Base-by-base conservation (phyloP, 1,284 basidiomycete species). In the Apiotrichum montevideense region DNA sequence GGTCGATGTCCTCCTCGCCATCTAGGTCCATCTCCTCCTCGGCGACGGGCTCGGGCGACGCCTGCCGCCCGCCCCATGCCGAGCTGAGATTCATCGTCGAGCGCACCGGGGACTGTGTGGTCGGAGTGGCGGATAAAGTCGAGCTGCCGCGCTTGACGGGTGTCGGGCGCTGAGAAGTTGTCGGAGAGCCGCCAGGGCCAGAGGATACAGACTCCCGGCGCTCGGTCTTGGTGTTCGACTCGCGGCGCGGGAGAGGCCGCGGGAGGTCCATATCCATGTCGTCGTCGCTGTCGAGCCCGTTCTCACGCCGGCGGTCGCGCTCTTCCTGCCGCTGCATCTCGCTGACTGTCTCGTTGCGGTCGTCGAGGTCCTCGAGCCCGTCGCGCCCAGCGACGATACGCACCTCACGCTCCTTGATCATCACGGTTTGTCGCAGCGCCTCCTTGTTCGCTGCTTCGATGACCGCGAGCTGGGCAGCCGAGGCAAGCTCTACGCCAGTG, bases 331-430 rank as follows among this genome's bases (percentile, higher is more conserved):
- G 41, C 34, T 42, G 39, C n/a, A 49, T 37, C 54, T 51, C 48
- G 3, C 50, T 46, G 41, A 46, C 35, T 43, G 35, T 65, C 61
- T 39, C 63, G 45, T 42, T 55, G 45, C 10, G 43, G 47, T 68
- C 66, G 34, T 66, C 69, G 13, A 63, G 62, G 32, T 61, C 58
- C 54, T 74, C 73, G 35, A 72, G 64, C 2, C 73, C 73, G 57
- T 75, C 73, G 44, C 71, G 57, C 10, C 70, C 72, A 5, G 47
- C 47, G 2, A 49, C 21, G 2, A 71, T 40, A 3, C 69, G 59
- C 34, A 72, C 63, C 8, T 56, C 49, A 5, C 64, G 61, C 10
- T 65, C 64, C 49, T 67, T 68, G 11, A 62, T 45, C 40, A 66
- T 66, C 48, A 74, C 69, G 4, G 64, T 66, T 59, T 69, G 68